phyloP scores from a whole-genome alignment of 2,329 filamentous ascomycete species.

The Cyphellophora europaea region DNA sequence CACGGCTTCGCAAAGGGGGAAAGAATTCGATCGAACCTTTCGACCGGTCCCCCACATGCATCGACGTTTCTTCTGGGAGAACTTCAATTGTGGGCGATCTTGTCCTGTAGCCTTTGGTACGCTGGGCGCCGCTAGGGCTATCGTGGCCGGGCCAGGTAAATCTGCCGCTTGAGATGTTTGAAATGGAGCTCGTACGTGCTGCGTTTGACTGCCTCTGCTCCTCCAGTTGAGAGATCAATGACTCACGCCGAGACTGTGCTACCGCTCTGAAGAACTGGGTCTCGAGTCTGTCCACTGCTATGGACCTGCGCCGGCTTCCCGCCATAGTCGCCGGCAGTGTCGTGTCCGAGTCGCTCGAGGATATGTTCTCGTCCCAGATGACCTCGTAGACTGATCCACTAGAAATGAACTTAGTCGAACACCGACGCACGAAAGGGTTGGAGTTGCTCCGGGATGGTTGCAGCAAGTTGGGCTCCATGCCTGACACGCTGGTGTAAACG shows the following conservation, averaged over 20 bases:
- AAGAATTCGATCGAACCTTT: constrained; percentile 12
- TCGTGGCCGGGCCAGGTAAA: too few relatives aligned
- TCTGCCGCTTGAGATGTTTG: too few relatives aligned
- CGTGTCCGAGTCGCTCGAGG: constrained; percentile 3
- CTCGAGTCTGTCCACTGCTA: constrained; percentile 10
- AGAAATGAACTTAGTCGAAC: constrained; percentile 15
- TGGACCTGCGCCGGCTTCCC: constrained; percentile 5
- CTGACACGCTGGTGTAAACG: constrained; percentile 12
- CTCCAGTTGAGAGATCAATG: too few relatives aligned
- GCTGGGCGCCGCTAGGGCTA: too few relatives aligned
- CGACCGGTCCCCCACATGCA: constrained; percentile 1
- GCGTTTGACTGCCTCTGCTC: too few relatives aligned
- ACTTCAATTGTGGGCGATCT: too few relatives aligned
- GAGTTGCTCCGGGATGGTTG: constrained; percentile 2
- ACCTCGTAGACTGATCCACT: constrained; percentile 14
- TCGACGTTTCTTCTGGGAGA: too few relatives aligned
- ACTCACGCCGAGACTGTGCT: constrained; percentile 6
- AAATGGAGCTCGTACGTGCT: too few relatives aligned
- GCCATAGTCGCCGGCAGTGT: not conserved
- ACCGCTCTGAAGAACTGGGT: constrained; percentile 9
- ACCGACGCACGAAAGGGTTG: too few relatives aligned
- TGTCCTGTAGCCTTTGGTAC: too few relatives aligned
- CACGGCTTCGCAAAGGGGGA: constrained; percentile 9
- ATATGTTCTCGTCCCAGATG: constrained; percentile 17
- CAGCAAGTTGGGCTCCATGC: constrained; percentile 6